A percentile compares a stretch with the other conserved stretches of the same genome.
Evolutionary conservation across 192 early-diverging fungal genomes (phyloP).

Genomic region (Cetraspora pellucida): DNA sequence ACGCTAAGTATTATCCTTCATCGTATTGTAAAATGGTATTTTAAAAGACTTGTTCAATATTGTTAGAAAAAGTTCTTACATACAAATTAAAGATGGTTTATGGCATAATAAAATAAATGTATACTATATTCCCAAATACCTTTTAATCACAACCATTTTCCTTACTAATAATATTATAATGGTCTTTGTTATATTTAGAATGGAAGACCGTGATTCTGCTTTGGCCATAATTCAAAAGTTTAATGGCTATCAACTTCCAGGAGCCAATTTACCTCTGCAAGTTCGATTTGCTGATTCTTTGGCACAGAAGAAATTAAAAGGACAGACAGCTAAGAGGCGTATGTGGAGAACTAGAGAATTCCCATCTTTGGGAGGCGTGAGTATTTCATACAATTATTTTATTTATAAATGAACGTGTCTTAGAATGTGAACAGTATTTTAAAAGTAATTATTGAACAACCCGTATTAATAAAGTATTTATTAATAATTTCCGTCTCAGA

Average conservation of each 20-base stretch:
- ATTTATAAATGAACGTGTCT: not conserved
- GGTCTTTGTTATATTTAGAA: slow-evolving; percentile 42
- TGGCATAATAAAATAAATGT: too few species aligned
- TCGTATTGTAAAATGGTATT: too few species aligned
- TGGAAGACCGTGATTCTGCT: slow-evolving; percentile 73
- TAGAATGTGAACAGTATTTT: not conserved
- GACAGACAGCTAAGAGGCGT: slow-evolving; percentile 53
- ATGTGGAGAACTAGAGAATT: slow-evolving; percentile 46
- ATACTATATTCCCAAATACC: too few species aligned
- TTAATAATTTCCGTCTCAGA: not conserved
- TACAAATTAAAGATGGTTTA: too few species aligned
- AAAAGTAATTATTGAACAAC: too few species aligned
- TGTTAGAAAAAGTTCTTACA: too few species aligned
- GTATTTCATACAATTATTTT: not conserved
- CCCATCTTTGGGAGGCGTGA: slow-evolving; percentile 40
- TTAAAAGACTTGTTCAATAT: too few species aligned
- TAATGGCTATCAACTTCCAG: slow-evolving; percentile 61
- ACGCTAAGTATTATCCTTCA: too few species aligned
- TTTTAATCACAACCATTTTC: too few species aligned
- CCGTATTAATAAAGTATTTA: not conserved
- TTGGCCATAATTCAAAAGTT: slow-evolving; percentile 66
- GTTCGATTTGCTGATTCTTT: slow-evolving; percentile 80
- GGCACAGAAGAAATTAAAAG: slow-evolving; percentile 79
- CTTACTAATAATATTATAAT: not conserved
- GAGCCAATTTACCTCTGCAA: slow-evolving; percentile 65